A percentile compares a stretch with the other conserved stretches of the same genome.
Evolutionary conservation across 345 rosid genomes (phyloP).

Genomic region (Punica granatum): DNA sequence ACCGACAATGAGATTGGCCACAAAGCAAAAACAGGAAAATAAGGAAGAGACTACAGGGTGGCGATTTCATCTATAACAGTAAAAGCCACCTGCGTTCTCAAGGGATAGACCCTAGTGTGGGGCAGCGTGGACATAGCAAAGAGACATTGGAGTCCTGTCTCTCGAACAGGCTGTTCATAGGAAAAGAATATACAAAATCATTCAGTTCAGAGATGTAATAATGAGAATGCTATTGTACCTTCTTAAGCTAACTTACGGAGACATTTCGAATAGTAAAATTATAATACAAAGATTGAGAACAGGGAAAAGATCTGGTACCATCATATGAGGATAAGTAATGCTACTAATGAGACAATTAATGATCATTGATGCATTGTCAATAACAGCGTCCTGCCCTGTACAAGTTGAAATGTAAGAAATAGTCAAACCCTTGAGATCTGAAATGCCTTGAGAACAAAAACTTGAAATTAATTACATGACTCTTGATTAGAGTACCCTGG

Average conservation of each 20-base stretch:
- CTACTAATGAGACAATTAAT: slow-evolving; percentile 47
- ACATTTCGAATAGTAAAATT: neutral
- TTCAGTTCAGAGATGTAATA: neutral
- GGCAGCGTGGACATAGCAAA: slow-evolving; percentile 63
- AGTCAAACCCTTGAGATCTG: neutral
- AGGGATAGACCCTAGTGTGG: slow-evolving; percentile 57
- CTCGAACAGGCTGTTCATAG: slow-evolving; percentile 60
- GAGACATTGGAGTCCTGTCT: slow-evolving; percentile 86
- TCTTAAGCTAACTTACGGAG: neutral
- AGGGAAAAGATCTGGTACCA: slow-evolving; percentile 32
- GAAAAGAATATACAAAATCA: neutral
- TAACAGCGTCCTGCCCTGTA: slow-evolving; percentile 57
- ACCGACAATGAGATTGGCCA: neutral
- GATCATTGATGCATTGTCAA: slow-evolving; percentile 54
- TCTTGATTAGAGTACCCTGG: neutral
- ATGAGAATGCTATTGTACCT: too few relatives aligned
- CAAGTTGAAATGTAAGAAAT: neutral
- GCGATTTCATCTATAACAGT: neutral
- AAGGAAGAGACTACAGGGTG: neutral
- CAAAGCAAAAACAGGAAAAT: neutral
- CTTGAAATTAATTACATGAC: neutral
- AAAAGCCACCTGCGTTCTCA: slow-evolving; percentile 56
- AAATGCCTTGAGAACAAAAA: neutral
- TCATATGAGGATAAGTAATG: slow-evolving; percentile 51
- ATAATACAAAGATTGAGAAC: neutral